Evolutionary conservation across 495 filamentous ascomycete genomes (phyloP), one percentile per base, ranked within the genome.

Genomic region (Penicillium lividum): DNA sequence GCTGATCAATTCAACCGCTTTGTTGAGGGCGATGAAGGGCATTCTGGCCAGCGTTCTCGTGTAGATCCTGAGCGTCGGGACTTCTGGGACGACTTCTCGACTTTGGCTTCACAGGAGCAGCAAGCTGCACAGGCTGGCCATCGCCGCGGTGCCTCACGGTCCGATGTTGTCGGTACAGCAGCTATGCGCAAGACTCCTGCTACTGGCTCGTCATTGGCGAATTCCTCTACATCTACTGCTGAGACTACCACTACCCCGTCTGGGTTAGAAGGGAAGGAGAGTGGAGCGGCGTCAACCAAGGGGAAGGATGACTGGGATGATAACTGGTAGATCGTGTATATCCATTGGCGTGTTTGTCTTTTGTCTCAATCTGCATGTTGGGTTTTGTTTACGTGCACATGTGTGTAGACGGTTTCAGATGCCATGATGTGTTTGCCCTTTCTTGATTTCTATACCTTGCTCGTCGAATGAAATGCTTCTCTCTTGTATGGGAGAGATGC

Each of bases 1-100:
- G 85, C 87, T 44, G 89, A 93, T 8, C 81, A 86, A 30, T 87
- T 98, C 73, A 88, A 78, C 65, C 84, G 86, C 0, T 94, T 98
- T 62, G 91, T 96, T 29, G 91, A 97, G 67, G 83, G 83, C 10
- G 77, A 80, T 2, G 79, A 83, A 8, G 63, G 69, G 3, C 65
- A 60, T 18, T 34, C 57, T 57, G 34, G 50, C 52, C 34, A 48
- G 16, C 56, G 49, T 18, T 51, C 59, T 18, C 58, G 56, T 30
- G 75, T 75, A 73, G 82, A 89, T 64, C 82, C 81, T 16, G 87
- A 89, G 51, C 89, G 86, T 70, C 85, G 86, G 61, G 89, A 90
- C 40, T 98, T 98, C 73, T 98, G 94, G 95, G 95, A 98, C 73
- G 81, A 84, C 59, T 84, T 87, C 53, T 69, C 75, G 15, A 82